Evolutionary conservation across 2,329 filamentous ascomycete genomes (phyloP), one percentile per base, ranked within the genome.

Genomic region (Niveomyces coronatus): DNA sequence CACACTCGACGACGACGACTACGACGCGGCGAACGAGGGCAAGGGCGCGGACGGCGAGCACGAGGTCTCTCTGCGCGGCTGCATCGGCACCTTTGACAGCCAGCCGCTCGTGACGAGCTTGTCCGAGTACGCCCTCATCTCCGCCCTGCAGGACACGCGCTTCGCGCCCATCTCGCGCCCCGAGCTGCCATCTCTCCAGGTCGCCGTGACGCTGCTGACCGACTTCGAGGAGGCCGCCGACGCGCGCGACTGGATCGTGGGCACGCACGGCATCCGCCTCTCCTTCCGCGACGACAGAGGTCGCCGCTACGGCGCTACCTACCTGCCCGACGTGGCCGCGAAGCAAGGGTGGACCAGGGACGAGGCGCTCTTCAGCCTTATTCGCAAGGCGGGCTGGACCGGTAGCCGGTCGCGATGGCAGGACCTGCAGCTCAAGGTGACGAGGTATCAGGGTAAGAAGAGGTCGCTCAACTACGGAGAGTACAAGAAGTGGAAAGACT

Each of bases 341-440:
- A 91, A 98, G 66, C 91, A 96, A 57, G 88, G 85, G 13, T 98
- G 91, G 91, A 85, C 74, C 9, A 88, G 91, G 60, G 88, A 96
- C 56, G 85, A 96, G 68, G 85, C 89, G 0, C 60, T 98, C 3
- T 71, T 87, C 38, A 93, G 85, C 60, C 63, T 96, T 54, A 91
- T 95, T 81, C 73, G 85, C 43, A 98, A 98, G 69, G 88, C 88
- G 1, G 91, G 91, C 2, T 98, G 88, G 88, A 72, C 71, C 41
- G 87, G 86, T 1, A 85, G 79, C 71, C 76, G 71, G 45, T 82
- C 82, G 2, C 71, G 74, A 28, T 96, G 88, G 89, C 72, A 72
- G 47, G 79, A 85, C 43, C 77, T 95, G 15, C 77, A 84, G 35
- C 67, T 94, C 56, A 78, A 78, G 49, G 77, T 91, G 3, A 79